These are phyloP conservation scores for Coccinonectria pachysandricola DNA, from an alignment of 2,329 filamentous ascomycete genomes.

Conservation along the genomic window DNA sequence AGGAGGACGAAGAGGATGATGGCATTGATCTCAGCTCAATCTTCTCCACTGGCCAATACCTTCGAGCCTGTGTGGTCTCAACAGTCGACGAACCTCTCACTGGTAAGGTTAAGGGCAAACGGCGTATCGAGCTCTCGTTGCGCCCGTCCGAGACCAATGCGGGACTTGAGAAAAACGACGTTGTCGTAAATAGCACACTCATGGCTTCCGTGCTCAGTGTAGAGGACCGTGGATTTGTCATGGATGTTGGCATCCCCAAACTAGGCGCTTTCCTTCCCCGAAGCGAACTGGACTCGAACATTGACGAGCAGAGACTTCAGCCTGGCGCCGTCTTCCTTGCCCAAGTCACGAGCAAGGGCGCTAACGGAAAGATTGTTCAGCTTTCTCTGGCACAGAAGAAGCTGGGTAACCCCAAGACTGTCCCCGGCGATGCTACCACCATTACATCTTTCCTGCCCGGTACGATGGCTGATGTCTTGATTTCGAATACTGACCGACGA, in stretches of 20 bases:
- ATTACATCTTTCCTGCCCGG: slow-evolving; percentile 87
- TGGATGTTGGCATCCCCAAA: slow-evolving; percentile 73
- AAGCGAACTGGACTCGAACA: slow-evolving; percentile 62
- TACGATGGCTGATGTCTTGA: slow-evolving; percentile 74
- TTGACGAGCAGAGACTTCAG: slow-evolving; percentile 59
- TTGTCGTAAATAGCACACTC: slow-evolving; percentile 66
- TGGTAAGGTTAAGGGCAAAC: slow-evolving; percentile 55
- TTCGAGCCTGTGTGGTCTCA: slow-evolving; percentile 74
- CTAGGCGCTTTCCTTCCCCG: slow-evolving; percentile 77
- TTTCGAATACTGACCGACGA: slow-evolving; percentile 62
- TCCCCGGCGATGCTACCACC: slow-evolving; percentile 66
- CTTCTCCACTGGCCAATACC: slow-evolving; percentile 77
- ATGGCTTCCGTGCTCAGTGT: slow-evolving; percentile 84
- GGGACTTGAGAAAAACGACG: slow-evolving; percentile 59
- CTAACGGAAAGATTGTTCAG: slow-evolving; percentile 77
- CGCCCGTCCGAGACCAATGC: slow-evolving; percentile 70
- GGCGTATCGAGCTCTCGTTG: slow-evolving; percentile 78
- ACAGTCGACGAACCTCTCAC: slow-evolving; percentile 55
- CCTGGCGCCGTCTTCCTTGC: slow-evolving; percentile 81
- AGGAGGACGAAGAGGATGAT: slow-evolving; percentile 35
- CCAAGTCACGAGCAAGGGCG: slow-evolving; percentile 62
- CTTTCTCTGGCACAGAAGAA: slow-evolving; percentile 65
- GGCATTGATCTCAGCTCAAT: slow-evolving; percentile 64
- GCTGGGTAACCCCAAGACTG: slow-evolving; percentile 55
- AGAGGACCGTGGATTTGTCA: slow-evolving; percentile 91